Base-by-base conservation (phyloP, 23 red algal species). In the Gracilariopsis chorda region DNA sequence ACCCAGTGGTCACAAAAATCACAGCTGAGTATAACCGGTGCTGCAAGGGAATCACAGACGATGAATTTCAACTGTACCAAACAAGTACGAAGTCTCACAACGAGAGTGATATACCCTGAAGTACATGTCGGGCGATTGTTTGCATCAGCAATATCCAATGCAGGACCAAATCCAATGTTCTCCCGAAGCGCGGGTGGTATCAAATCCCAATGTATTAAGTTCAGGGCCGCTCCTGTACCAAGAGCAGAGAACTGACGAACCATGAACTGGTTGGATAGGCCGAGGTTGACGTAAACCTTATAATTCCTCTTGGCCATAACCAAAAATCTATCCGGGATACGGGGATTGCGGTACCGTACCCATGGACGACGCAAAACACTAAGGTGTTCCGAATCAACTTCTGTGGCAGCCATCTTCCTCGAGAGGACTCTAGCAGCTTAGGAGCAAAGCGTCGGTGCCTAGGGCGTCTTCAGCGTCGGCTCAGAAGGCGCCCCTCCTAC, bases 241-340 rank as follows among this genome's bases (percentile, higher is more conserved):
- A 77, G 39, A 46, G 47, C 47, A 46, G 71, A 25, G 6, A 52
- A 25, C 7, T 8, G 27, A 48, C 5, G 71, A 5, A 48, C 47
- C 40, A 77, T 48, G 27, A 52, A 77, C n/a, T 48, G 7, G 6
- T 7, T 5, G 5, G 16, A 25, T n/a, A 51, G 4, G 10, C 4
- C 47, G 19, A 77, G 71, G 37, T 77, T 5, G 20, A 4, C 37
- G 71, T 77, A 77, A 48, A 77, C 71, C 42, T 48, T 77, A 32
- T 48, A 77, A 30, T 77, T 77, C 10, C 71, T 28, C 47, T 52
- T 77, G 27, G 71, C 71, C n/a, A 77, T 48, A 10, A 51, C 71
- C 32, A 77, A 48, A 12, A 48, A 3, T 48, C 20, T 28, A 48
- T 77, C 47, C 71, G 37, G 28, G 60, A 65, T 65, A 33, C 60